phyloP scores from a whole-genome alignment of 306 rosid species.

The Trichosanthes cucumerina region DNA sequence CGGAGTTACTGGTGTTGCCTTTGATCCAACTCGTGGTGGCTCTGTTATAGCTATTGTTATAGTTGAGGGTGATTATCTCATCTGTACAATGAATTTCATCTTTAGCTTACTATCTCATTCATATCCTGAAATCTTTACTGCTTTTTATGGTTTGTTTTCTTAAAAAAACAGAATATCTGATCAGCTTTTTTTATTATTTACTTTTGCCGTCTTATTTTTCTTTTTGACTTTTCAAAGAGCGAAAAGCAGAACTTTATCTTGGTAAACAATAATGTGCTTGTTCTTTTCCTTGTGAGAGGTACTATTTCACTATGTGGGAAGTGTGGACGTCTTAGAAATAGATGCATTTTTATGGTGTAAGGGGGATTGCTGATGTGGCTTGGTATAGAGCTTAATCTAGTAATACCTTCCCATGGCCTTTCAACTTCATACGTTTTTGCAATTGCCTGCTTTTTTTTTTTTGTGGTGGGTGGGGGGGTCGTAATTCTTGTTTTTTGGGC shows the following conservation, averaged over 20 bases:
- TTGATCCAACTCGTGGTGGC: constrained; percentile 95
- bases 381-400: not conserved
- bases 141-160: not conserved
- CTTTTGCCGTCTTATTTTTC: not conserved
- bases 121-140: not conserved
- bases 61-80: constrained; percentile 62
- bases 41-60: constrained; percentile 92
- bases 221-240: not conserved
- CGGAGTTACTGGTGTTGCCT: constrained; percentile 98
- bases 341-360: not conserved
- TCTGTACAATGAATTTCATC: constrained; percentile 7
- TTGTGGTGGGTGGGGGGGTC: not conserved
- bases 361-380: constrained; percentile 1
- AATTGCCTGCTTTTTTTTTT: not conserved
- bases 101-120: not conserved
- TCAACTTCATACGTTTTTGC: not conserved
- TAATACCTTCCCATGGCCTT: not conserved
- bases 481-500: not conserved
- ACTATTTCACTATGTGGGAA: not conserved
- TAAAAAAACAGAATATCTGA: not conserved
- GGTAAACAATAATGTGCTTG: not conserved
- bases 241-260: not conserved
- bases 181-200: not conserved
- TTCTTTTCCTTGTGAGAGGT: not conserved
- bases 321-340: not conserved